Evolutionary conservation across 192 early-diverging fungal species (phyloP), one percentile per base, ranked within the genome.

Genomic region (Mortierella hygrophila): DNA sequence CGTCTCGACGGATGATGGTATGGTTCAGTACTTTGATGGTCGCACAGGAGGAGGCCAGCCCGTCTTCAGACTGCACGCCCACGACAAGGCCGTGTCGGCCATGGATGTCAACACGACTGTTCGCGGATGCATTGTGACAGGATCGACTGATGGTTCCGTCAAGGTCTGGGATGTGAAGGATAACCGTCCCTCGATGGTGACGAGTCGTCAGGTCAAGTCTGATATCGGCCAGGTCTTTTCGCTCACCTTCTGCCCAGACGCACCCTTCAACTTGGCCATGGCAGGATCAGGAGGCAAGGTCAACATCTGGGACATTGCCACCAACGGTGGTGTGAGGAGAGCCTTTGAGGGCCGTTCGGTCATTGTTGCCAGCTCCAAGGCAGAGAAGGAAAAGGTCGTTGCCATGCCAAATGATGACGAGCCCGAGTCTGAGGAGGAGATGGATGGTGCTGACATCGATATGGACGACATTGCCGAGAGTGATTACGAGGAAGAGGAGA

Each of bases 81-180:
- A 99, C 82, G 97, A 99, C 84, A 93, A 92, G 75, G 93, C 99
- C 5, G 96, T 97, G 6, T 95, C 94, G 18, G 93, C 96, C 8
- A 88, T 99, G 85, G 98, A 98, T 88, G 90, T 98, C 78, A 96
- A 94, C 88, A 89, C 96, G 2, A 78, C 85, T 8, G 88, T 98
- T 16, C 88, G 90, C n/a, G 97, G 97, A 1, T 93, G 95, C 57
- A 82, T 99, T 76, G 95, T 99, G 23, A 99, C 99, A 0, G 99
- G 98, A 29, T 95, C 95, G 6, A 91, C 93, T 1, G 99, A 99
- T 78, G 95, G 96, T 79, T 90, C 89, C 6, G 94, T 97, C 90
- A 99, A 99, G 90, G 90, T 99, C 41, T 99, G 99, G 99, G 93
- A 95, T 80, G 91, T 97, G 13, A 91, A 92, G 49, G 92, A 97